Base-by-base conservation (phyloP, 1,139 yeast species). In the Zhuliangozyma blackwelliae region DNA sequence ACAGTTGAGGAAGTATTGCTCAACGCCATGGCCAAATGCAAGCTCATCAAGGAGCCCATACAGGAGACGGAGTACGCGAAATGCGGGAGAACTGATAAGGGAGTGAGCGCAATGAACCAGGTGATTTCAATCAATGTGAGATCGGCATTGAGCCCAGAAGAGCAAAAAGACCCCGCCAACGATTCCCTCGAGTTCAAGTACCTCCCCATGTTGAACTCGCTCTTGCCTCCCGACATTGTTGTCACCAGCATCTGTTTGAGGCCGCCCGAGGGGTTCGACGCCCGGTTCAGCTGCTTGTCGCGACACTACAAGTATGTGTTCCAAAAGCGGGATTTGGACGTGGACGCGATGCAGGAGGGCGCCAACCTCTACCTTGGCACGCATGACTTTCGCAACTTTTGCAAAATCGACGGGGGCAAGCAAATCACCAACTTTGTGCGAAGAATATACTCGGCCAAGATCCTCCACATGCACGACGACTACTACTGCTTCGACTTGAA, bases 71-170 rank as follows among this genome's bases (percentile, higher is more conserved):
- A 73, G 11, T 90, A 90, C 57, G 84, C 95, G 47, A 67, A 98
- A 44, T 94, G 98, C 62, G 99, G 99, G 0, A 70, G 99, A 51
- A 92, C 99, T 0, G 99, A 92, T 52, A 82, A 80, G 49, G 98
- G 98, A 10, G 99, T 92, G 6, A 86, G 96, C 63, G 98, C 99
- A 0, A 77, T 92, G 82, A 86, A 88, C 50, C 99, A 92, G 59
- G 98, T 92, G 7, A 82, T 92, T 10, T 81, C 96, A 0, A 65
- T 92, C 29, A 64, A 70, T 19, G 82, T 92, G 20, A 69, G 99
- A 45, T 87, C 97, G 0, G 66, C 71, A 25, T 59, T 92, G 34
- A 51, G 74, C 0, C 54, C 59, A 1, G 72, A 65, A 32, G 85
- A 88, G 36, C 90, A 88, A 46, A 31, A 39, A n/a, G 69, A 75